A percentile compares a stretch with the other conserved stretches of the same genome.
Conservation (phyloP, 2,329 filamentous ascomycete genomes). For the Hymenoscyphus fructigenus region DNA sequence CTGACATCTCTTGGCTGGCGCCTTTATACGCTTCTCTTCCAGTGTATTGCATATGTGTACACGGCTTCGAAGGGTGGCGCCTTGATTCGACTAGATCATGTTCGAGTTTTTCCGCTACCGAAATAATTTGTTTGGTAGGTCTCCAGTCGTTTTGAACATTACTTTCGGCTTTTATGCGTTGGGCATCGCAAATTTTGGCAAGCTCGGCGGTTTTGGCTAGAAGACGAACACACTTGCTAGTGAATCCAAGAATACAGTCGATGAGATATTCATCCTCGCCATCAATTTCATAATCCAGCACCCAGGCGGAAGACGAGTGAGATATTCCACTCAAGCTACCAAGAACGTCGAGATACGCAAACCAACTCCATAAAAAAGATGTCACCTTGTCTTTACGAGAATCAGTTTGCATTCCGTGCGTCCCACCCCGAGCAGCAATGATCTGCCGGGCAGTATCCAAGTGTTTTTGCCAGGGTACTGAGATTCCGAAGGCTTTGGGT, state of each 20-base stretch:
- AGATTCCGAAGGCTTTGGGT: slow-evolving; percentile 76
- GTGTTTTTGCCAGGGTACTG: slow-evolving; percentile 78
- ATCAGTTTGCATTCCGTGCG: slow-evolving; percentile 41
- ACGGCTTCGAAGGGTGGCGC: slow-evolving; percentile 41
- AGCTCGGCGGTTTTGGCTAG: slow-evolving; percentile 72
- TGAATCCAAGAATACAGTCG: slow-evolving; percentile 80
- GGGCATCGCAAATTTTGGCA: slow-evolving; percentile 64
- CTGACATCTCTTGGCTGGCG: slow-evolving; percentile 63
- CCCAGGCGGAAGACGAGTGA: slow-evolving; percentile 32
- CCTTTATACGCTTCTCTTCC: slow-evolving; percentile 52
- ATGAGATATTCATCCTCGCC: slow-evolving; percentile 59
- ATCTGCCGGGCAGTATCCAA: slow-evolving; percentile 73
- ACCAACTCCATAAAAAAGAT: slow-evolving; percentile 78
- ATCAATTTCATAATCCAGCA: slow-evolving; percentile 48
- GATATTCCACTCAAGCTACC: slow-evolving; percentile 65
- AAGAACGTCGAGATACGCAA: slow-evolving; percentile 79
- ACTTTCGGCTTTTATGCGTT: slow-evolving; percentile 56
- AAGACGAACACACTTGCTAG: slow-evolving; percentile 66
- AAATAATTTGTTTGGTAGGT: slow-evolving; percentile 53
- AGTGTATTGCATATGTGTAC: slow-evolving; percentile 46
- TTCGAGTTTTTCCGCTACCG: slow-evolving; percentile 59
- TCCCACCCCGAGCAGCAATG: slow-evolving; percentile 64
- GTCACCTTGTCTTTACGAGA: slow-evolving; percentile 57
- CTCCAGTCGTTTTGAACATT: slow-evolving; percentile 55
- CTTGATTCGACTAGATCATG: slow-evolving; percentile 58